Base-by-base conservation (phyloP, 148 eudicot species). In the Pouteria glomerata region DNA sequence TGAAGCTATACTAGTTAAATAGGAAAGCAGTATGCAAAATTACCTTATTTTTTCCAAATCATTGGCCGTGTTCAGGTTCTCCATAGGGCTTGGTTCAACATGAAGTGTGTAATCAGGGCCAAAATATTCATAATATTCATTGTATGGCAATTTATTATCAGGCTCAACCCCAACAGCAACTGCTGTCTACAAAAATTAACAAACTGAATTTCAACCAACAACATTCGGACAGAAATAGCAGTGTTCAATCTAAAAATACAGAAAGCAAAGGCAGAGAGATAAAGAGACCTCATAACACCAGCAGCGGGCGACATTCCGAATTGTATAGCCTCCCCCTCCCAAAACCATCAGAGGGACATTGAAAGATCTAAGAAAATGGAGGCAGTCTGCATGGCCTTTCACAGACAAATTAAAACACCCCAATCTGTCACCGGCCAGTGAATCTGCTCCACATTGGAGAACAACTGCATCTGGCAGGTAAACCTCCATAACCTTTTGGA, bases 271-370 rank as follows among this genome's bases (percentile, higher is more conserved):
- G 7, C n/a, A 68, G 56, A 68, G 57, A 45, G 45, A 64, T 77
- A 71, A 56, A 72, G 34, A 73, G 60, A 93, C 98, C 96, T 93
- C 98, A 79, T 93, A 93, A 78, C 96, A 90, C 98, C 98, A 93
- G 78, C 98, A 93, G 19, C 98, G 92, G 44, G 98, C 98, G 52
- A 93, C 98, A 77, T 93, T 93, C 15, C 98, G 75, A 23, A 93
- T 90, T 4, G 96, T 93, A 76, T 90, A 93, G 35, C 98, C 98
- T 68, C 98, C 98, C 33, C 98, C 98, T 62, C 98, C 98, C 69
- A 93, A 81, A 31, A 93, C 98, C 98, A 93, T 90, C 24, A 93
- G 67, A 68, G 98, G 98, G 30, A 93, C 96, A 73, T 93, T 90
- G 73, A 85, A 93, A 23, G 98, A 90, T 77, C 98, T 88, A 51